Conservation (phyloP, 2,329 filamentous ascomycete genomes). For the Metarhizium sp. region DNA sequence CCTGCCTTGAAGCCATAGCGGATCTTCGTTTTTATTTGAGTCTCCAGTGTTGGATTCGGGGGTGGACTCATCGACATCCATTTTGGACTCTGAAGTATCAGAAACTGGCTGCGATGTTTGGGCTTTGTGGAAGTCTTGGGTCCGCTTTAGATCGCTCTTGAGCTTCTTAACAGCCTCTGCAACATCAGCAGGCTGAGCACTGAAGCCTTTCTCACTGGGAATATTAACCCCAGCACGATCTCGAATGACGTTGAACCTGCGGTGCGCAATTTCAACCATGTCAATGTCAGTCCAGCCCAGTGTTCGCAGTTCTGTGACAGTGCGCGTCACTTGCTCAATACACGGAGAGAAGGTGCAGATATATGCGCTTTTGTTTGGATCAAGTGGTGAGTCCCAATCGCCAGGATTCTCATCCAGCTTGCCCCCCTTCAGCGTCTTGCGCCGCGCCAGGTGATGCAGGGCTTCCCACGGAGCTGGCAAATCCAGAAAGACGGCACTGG, state of each 20-base stretch:
- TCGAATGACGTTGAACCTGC: slow-evolving; percentile 69
- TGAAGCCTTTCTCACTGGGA: slow-evolving; percentile 59
- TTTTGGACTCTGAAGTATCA: slow-evolving; percentile 26
- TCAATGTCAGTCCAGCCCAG: slow-evolving; percentile 85
- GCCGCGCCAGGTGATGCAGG: slow-evolving; percentile 62
- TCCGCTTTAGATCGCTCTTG: slow-evolving; percentile 61
- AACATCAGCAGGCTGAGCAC: slow-evolving; percentile 62
- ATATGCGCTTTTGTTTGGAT: slow-evolving; percentile 61
- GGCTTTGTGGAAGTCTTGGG: slow-evolving; percentile 52
- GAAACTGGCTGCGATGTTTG: slow-evolving; percentile 16
- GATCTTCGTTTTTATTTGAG: slow-evolving; percentile 20
- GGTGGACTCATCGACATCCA: slow-evolving; percentile 28
- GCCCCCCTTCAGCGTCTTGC: slow-evolving; percentile 15
- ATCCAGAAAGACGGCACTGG: slow-evolving; percentile 69
- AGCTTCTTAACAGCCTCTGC: slow-evolving; percentile 69
- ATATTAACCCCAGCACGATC: slow-evolving; percentile 66
- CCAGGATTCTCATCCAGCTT: slow-evolving; percentile 13
- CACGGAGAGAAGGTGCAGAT: slow-evolving; percentile 95
- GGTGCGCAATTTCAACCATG: slow-evolving; percentile 83
- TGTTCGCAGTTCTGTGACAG: slow-evolving; percentile 68
- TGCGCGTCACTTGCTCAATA: slow-evolving; percentile 89
- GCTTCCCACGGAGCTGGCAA: slow-evolving; percentile 76
- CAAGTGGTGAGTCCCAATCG: slow-evolving; percentile 51
- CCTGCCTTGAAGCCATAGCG: slow-evolving; percentile 66
- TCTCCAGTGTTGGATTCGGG: slow-evolving; percentile 5